phyloP scores from a whole-genome alignment of 352 stramenopile species.

The Phytophthora sp. region DNA sequence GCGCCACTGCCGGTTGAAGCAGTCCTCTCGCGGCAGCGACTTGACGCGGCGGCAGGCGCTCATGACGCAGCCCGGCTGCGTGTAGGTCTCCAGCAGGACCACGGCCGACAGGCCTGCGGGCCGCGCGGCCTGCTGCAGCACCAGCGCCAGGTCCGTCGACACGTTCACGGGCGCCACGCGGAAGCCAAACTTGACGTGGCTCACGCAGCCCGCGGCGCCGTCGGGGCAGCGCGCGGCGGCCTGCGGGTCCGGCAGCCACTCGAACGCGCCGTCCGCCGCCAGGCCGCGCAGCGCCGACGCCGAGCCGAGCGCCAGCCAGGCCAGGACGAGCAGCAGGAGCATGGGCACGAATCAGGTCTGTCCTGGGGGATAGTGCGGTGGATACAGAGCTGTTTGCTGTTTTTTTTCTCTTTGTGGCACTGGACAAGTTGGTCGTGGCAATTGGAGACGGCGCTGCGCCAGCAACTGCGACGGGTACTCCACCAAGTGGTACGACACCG shows the following conservation, averaged over 20 bases:
- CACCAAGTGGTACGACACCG: conserved; percentile 24
- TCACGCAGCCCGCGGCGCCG: conserved; percentile 40
- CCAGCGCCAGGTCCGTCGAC: conserved; percentile 29
- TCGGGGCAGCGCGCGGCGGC: conserved; percentile 43
- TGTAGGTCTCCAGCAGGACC: conserved; percentile 51
- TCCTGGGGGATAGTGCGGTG: no score
- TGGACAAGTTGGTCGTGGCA: no score
- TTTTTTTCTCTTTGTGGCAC: no score
- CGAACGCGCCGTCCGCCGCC: conserved; percentile 30
- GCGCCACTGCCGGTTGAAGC: conserved; percentile 47
- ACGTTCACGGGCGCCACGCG: conserved; percentile 50
- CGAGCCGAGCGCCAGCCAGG: not conserved
- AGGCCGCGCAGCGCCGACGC: conserved; percentile 1
- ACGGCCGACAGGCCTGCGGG: conserved; percentile 42
- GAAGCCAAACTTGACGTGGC: conserved; percentile 62
- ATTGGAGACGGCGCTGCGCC: no score
- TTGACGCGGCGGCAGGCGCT: conserved; percentile 44
- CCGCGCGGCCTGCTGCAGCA: conserved; percentile 48
- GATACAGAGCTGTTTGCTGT: no score
- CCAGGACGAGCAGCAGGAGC: conserved; percentile 11
- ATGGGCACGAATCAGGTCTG: no score
- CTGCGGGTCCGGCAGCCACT: conserved; percentile 51
- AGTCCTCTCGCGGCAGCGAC: conserved; percentile 45
- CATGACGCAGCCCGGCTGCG: conserved; percentile 53
- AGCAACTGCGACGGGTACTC: conserved; percentile 21